These are phyloP conservation scores for Kwoniella pini DNA, from an alignment of 768 basidiomycete genomes.

Conservation along the genomic window DNA sequence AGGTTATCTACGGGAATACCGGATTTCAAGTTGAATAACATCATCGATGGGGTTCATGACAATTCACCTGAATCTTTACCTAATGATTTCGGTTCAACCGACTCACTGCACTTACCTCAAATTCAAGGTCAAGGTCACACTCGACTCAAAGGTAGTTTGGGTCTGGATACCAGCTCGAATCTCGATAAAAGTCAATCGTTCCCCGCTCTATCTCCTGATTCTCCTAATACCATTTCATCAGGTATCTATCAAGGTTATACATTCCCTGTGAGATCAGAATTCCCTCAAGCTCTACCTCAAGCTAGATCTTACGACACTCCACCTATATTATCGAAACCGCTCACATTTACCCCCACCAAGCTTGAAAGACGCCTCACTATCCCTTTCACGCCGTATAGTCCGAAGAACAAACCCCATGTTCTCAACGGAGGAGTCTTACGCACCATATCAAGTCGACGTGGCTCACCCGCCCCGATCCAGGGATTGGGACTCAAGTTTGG, in stretches of 20 bases:
- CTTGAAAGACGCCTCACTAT: constrained; percentile 17
- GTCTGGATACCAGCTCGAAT: no score
- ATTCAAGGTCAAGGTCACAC: background rate
- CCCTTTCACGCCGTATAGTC: constrained; percentile 21
- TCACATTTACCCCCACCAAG: background rate
- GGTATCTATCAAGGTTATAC: constrained; percentile 39
- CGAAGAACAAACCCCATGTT: background rate
- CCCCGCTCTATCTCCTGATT: constrained; percentile 6
- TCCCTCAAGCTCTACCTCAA: background rate
- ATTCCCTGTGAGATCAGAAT: constrained; percentile 5
- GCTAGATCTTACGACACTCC: background rate
- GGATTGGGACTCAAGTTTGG: constrained; percentile 1
- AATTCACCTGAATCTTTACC: constrained; percentile 7
- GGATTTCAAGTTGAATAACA: background rate
- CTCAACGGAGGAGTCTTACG: background rate
- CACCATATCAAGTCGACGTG: constrained; percentile 11
- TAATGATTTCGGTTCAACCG: constrained; percentile 3
- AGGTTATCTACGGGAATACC: background rate
- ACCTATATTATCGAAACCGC: background rate
- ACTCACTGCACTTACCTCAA: background rate
- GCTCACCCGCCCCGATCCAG: background rate
- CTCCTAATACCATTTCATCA: constrained; percentile 33
- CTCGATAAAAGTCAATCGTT: constrained; percentile 9
- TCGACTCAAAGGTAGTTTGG: no score
- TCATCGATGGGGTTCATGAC: background rate